Evolutionary conservation across 768 basidiomycete species (phyloP), one percentile per base, ranked within the genome.

Genomic region (Russula griseocarnosa): DNA sequence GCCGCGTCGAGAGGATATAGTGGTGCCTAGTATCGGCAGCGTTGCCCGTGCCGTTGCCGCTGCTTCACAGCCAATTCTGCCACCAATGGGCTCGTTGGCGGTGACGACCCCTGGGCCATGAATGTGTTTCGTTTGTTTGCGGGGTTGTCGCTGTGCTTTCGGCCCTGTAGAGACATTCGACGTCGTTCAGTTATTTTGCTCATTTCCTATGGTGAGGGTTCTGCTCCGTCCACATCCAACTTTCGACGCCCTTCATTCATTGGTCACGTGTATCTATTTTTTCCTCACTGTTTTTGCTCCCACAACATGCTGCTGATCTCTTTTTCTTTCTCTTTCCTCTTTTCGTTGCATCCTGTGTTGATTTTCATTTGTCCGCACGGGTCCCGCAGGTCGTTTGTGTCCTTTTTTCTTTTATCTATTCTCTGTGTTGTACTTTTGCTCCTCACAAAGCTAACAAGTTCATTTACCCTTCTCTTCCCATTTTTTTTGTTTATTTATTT

Each of bases 11-110:
- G 63, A 69, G 7, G 68, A 67, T 18, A 68, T 62, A 24, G 55
- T 64, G 5, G 63, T 64, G 5, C 68, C 67, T 28, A 69, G 61
- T 49, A 65, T 69, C 18, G 67, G 67, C 22, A 40, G 60, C 24
- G 28, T 61, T n/a, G 60, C 61, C 28, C 51, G 60, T 47, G 62
- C 63, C 14, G 53, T 62, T 22, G 60, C 54, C 5, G 63, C 54
- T 5, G 49, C 40, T 36, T 36, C 36, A 36, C 44, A 57, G 7
- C 46, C 58, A n/a, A 14, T 56, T 18, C 53, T 63, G 9, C 66
- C 58, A 32, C 61, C 60, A n/a, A 63, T 62, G 61, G 61, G 60
- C 4, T 67, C 61, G 5, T 56, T 63, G 57, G 55, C 60, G 20
- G 47, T 53, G 8, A 52, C 60, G 22, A 67, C 67, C 4, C 34